Evolutionary conservation across 495 filamentous ascomycete species (phyloP), one percentile per base, ranked within the genome.

Genomic region (Penicillium robsamsonii): DNA sequence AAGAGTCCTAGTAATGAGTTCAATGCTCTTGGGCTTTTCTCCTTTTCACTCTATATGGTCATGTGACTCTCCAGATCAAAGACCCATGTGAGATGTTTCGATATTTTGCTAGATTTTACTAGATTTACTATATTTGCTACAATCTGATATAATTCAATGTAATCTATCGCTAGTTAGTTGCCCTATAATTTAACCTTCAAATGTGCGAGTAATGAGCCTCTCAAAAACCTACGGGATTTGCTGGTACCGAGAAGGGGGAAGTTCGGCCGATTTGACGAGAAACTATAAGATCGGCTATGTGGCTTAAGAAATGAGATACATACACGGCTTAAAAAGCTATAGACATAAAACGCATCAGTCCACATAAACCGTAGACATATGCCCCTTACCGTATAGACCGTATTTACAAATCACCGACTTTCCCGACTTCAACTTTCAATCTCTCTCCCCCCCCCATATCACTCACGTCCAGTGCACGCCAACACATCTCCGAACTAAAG

Each of bases 241-340:
- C 15, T 53, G 52, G 52, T 54, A 54, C 31, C 52, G 52, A 53
- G 50, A 38, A 3, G 27, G 50, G 29, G 40, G 45, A 53, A 54
- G 40, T 1, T 38, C 52, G 52, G 42, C 18, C 11, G 50, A 31
- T 31, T 51, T 20, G 49, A 41, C 35, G 13, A 50, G 48, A 49
- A 38, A 17, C 7, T 17, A 38, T 7, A 20, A 29, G 35, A 51
- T 51, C 49, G 15, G 24, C 49, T 35, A 13, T 18, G 29, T 17
- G 27, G 24, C 29, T 47, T 31, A 17, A 29, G 9, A 12, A 10
- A 22, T 24, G 18, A 43, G 41, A 43, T 43, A 10, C 15, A 9
- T 38, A 37, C 13, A 37, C 25, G 25, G 13, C 15, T 37, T 7
- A n/a, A n/a, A n/a, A 15, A 25, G n/a, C 17, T 8, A 43, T 31